Conservation (phyloP, 495 filamentous ascomycete genomes). For the Podospora fimiseda region DNA sequence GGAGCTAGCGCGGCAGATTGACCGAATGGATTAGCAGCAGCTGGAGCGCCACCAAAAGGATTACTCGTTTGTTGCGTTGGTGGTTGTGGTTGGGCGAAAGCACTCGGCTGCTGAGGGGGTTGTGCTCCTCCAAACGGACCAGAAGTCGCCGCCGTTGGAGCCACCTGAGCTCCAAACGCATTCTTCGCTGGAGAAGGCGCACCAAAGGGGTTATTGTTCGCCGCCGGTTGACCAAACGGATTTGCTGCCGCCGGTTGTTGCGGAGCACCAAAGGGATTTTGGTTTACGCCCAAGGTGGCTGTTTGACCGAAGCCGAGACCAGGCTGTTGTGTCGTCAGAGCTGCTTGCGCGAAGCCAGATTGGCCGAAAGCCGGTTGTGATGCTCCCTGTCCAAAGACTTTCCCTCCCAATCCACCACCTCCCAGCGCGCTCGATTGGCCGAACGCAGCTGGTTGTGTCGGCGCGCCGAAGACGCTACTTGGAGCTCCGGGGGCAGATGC, state of each 20-base stretch:
- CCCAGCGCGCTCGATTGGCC: conserved; percentile 11
- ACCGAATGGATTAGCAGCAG: conserved; percentile 10
- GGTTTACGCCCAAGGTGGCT: neutral
- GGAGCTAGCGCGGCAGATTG: conserved; percentile 10
- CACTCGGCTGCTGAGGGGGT: neutral
- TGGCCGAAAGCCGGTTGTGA: neutral
- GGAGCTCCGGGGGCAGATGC: neutral
- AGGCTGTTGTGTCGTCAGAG: neutral
- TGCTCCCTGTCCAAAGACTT: conserved; percentile 10
- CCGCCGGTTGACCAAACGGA: conserved; percentile 30
- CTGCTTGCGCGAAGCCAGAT: neutral
- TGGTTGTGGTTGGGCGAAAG: conserved; percentile 11
- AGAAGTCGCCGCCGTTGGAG: conserved; percentile 1
- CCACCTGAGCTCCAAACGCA: neutral
- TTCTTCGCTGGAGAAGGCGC: neutral
- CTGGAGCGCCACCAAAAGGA: conserved; percentile 8
- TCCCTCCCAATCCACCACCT: neutral
- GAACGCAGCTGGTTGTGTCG: conserved; percentile 8
- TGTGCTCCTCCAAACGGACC: conserved; percentile 2
- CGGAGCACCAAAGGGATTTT: conserved; percentile 17
- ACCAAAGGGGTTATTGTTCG: conserved; percentile 6
- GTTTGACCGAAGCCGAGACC: conserved; percentile 11
- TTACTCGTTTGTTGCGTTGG: neutral
- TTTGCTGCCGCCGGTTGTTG: conserved; percentile 20
- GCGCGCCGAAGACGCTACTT: neutral